Percentiles rank a stretch among this genome's conserved stretches.
Evolutionary conservation across 2,329 filamentous ascomycete genomes (phyloP).

Genomic region (Alternaria arborescens): DNA sequence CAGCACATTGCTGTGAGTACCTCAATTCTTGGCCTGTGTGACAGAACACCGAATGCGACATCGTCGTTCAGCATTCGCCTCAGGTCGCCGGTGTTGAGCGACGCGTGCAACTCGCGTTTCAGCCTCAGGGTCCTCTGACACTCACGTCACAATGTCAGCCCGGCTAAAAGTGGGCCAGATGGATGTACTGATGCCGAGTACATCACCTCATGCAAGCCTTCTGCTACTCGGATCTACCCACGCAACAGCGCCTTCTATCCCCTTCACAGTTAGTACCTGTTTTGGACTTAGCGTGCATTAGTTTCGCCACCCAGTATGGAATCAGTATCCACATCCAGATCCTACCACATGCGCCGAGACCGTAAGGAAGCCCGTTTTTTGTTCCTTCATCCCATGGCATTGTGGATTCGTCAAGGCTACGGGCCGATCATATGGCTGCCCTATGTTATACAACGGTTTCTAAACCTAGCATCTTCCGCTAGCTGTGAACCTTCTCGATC

Average conservation of each 20-base stretch:
- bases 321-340: slow-evolving; percentile 8
- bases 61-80: slow-evolving; percentile 12
- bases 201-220: slow-evolving; percentile 22
- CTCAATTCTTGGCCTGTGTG: neutral
- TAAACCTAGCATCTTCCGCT: slow-evolving; percentile 14
- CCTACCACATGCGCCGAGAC: slow-evolving; percentile 13
- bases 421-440: slow-evolving; percentile 11
- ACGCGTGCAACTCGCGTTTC: slow-evolving; percentile 27
- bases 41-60: neutral
- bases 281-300: slow-evolving; percentile 16
- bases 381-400: slow-evolving; percentile 9
- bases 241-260: slow-evolving; percentile 1
- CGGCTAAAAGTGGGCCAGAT: slow-evolving; percentile 19
- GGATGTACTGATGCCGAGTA: slow-evolving; percentile 13
- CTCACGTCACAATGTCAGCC: slow-evolving; percentile 19
- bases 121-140: slow-evolving; percentile 36
- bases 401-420: slow-evolving; percentile 5
- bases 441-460: slow-evolving; percentile 18
- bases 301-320: slow-evolving; percentile 5
- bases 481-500: neutral
- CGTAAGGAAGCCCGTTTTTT: slow-evolving; percentile 3
- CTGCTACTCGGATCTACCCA: slow-evolving; percentile 8
- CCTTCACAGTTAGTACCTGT: slow-evolving; percentile 9
- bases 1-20: neutral
- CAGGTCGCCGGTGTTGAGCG: slow-evolving; percentile 8